Evolutionary conservation across 805 yeast genomes (phyloP).

Genomic region (Metschnikowia gelsemii): DNA sequence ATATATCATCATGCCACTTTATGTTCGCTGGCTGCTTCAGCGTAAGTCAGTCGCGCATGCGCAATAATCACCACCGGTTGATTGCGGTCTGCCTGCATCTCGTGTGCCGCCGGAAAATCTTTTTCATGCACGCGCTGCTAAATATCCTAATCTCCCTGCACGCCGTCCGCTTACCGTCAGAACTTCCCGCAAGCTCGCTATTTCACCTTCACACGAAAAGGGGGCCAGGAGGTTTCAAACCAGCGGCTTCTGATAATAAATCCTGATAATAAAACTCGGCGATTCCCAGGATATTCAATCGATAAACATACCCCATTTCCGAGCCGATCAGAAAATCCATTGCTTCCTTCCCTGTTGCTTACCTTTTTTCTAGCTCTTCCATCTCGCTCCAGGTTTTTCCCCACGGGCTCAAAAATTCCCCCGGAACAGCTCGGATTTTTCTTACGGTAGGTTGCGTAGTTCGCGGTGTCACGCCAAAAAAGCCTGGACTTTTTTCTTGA

Average conservation of each 20-base stretch:
- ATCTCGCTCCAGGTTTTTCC: slow-evolving; percentile 8
- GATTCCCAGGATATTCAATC: too few species aligned
- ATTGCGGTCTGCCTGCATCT: background rate
- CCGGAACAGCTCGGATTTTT: slow-evolving; percentile 4
- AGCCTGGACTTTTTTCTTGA: background rate
- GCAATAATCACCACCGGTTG: background rate
- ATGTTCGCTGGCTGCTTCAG: too few species aligned
- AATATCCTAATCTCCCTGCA: slow-evolving; percentile 1
- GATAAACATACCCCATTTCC: too few species aligned
- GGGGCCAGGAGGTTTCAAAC: too few species aligned
- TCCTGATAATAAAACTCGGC: too few species aligned
- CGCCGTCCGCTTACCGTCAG: background rate
- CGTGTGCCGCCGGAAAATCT: slow-evolving; percentile 3
- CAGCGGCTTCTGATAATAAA: too few species aligned
- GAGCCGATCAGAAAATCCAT: background rate
- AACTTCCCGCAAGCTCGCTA: too few species aligned
- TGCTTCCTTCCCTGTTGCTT: background rate
- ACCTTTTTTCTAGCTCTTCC: background rate
- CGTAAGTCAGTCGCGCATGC: too few species aligned
- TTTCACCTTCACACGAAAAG: too few species aligned
- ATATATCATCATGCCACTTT: too few species aligned
- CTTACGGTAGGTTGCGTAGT: background rate
- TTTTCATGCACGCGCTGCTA: slow-evolving; percentile 4
- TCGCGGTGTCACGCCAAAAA: slow-evolving; percentile 2
- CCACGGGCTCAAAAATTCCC: slow-evolving; percentile 5